These are phyloP conservation scores for Kwoniella newhampshirensis DNA, from an alignment of 768 basidiomycete species.

Conservation along the genomic window DNA sequence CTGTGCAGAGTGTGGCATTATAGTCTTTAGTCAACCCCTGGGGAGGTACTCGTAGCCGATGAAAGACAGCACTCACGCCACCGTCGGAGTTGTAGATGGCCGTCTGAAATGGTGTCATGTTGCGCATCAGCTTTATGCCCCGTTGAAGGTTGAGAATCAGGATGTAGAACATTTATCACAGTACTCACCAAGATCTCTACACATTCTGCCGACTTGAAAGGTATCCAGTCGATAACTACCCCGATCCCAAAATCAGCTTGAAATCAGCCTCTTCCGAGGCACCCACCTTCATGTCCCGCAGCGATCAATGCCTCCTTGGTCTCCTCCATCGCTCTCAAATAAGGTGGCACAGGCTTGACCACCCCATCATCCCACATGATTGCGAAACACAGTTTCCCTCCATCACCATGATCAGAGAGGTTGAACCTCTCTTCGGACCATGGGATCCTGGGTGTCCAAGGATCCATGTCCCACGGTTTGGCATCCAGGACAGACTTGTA, in stretches of 20 bases:
- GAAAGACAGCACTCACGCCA: constrained; percentile 11
- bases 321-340: constrained; percentile 62
- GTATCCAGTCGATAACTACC: constrained; percentile 69
- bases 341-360: constrained; percentile 66
- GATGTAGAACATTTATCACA: background rate
- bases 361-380: constrained; percentile 69
- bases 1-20: background rate
- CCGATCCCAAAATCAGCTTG: background rate
- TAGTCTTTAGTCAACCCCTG: too few relatives aligned
- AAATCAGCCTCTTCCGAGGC: background rate
- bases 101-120: background rate
- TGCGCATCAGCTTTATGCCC: background rate
- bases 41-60: background rate
- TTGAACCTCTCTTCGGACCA: constrained; percentile 56
- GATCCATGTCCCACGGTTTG: constrained; percentile 67
- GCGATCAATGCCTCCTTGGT: constrained; percentile 61
- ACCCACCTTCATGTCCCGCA: constrained; percentile 67
- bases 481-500: constrained; percentile 63
- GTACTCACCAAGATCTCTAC: constrained; percentile 7
- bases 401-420: constrained; percentile 61
- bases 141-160: too few relatives aligned
- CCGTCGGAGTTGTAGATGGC: constrained; percentile 17
- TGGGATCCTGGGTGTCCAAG: constrained; percentile 24
- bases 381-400: constrained; percentile 60
- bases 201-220: constrained; percentile 19